phyloP scores from a whole-genome alignment of 306 rosid species.

The Lotus japonicus region DNA sequence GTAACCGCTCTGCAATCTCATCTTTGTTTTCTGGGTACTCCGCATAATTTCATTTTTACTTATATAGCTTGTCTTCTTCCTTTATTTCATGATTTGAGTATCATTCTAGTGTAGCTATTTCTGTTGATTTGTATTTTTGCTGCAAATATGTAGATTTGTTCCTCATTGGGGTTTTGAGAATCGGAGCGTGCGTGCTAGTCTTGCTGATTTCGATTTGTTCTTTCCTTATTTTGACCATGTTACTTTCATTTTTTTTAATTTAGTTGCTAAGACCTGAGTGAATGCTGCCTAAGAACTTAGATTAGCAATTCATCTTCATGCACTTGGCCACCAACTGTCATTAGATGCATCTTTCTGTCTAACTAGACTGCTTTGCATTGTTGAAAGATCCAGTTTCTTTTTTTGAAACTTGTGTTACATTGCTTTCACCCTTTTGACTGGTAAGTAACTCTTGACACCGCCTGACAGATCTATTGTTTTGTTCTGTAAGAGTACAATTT shows the following conservation, averaged over 20 bases:
- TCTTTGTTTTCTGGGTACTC: not conserved
- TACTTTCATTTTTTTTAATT: conserved; percentile 11
- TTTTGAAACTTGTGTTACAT: not conserved
- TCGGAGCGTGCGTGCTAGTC: not conserved
- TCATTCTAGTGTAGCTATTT: not conserved
- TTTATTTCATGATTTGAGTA: not conserved
- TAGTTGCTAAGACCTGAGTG: conserved; percentile 21
- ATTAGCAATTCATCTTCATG: conserved; percentile 9
- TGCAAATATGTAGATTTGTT: conserved; percentile 1
- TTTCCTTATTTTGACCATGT: conserved; percentile 10
- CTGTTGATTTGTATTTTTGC: not conserved
- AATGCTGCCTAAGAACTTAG: conserved; percentile 17
- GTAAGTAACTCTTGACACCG: too few species aligned
- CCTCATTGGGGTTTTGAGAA: conserved; percentile 14
- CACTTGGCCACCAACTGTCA: conserved; percentile 1
- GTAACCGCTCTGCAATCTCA: not conserved
- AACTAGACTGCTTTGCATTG: not conserved
- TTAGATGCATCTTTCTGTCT: not conserved
- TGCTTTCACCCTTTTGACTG: conserved; percentile 8
- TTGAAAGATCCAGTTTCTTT: not conserved
- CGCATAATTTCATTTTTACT: conserved; percentile 20
- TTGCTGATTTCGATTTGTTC: conserved; percentile 16
- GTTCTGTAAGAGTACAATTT: not conserved
- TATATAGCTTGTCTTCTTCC: not conserved
- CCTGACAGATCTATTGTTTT: too few species aligned